These are phyloP conservation scores for Lophium mytilinum DNA, from an alignment of 495 filamentous ascomycete genomes.

Conservation along the genomic window DNA sequence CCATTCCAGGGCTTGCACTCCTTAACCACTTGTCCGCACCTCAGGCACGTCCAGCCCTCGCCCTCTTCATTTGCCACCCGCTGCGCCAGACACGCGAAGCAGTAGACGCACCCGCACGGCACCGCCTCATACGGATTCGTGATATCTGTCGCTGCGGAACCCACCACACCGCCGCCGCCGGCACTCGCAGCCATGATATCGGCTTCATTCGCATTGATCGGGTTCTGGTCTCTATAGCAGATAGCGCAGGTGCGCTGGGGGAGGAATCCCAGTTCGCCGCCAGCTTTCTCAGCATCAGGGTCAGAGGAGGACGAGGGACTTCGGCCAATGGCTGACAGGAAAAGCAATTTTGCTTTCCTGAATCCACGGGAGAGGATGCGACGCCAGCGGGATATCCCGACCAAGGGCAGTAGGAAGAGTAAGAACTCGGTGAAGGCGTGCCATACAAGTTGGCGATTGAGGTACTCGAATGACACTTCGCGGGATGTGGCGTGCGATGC, in stretches of 20 bases:
- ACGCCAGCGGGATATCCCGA: constrained; percentile 88
- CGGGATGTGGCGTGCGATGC: constrained; percentile 72
- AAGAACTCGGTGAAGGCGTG: constrained; percentile 98
- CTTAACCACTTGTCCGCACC: constrained; percentile 78
- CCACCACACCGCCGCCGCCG: constrained; percentile 63
- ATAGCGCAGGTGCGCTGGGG: constrained; percentile 97
- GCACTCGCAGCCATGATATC: constrained; percentile 52
- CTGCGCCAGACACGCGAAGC: constrained; percentile 92
- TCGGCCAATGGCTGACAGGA: constrained; percentile 41
- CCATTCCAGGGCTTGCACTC: constrained; percentile 91
- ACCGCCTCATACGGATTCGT: constrained; percentile 93
- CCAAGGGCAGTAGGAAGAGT: constrained; percentile 86
- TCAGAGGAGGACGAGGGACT: constrained; percentile 34
- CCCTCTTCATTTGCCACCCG: constrained; percentile 87
- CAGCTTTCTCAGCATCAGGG: constrained; percentile 36
- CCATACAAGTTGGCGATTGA: constrained; percentile 97
- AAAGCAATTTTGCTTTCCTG: constrained; percentile 60
- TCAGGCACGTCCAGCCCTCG: constrained; percentile 89
- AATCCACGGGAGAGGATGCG: constrained; percentile 79
- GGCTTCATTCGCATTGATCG: constrained; percentile 45
- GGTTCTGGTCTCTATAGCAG: constrained; percentile 89
- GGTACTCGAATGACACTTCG: constrained; percentile 93
- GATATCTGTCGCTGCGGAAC: constrained; percentile 86
- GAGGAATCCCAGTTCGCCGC: constrained; percentile 74
- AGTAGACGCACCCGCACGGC: constrained; percentile 89